Conservation (phyloP, 495 filamentous ascomycete genomes). For the Penicillium canescens region DNA sequence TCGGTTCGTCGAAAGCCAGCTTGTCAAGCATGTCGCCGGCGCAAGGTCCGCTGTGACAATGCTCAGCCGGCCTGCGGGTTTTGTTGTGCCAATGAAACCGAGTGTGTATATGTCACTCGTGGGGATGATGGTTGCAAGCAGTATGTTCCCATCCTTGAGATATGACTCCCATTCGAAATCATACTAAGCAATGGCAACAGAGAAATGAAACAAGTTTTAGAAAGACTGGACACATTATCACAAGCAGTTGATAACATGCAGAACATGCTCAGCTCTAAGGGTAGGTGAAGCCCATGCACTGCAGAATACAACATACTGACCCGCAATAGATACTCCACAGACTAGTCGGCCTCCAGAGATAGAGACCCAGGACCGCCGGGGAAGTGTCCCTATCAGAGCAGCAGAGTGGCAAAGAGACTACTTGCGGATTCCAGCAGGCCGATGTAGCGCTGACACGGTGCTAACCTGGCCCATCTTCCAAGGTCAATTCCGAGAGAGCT, state of each 20-base stretch:
- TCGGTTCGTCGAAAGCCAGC: conserved; percentile 3
- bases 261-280: background rate
- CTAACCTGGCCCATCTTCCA: conserved; percentile 8
- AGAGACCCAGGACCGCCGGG: background rate
- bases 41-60: conserved; percentile 10
- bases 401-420: conserved; percentile 4
- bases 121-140: conserved; percentile 3
- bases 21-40: conserved; percentile 4
- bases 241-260: background rate
- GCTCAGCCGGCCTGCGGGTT: conserved; percentile 2
- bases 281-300: background rate
- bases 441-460: conserved; percentile 6
- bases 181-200: no score
- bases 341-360: background rate
- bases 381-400: background rate
- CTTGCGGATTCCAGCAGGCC: conserved; percentile 6
- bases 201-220: background rate
- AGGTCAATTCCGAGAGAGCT: conserved; percentile 1
- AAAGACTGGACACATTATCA: background rate
- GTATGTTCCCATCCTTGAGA: background rate
- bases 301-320: background rate
- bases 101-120: background rate
- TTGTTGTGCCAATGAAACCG: background rate
- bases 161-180: no score
- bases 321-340: background rate